Evolutionary conservation across 352 stramenopile species (phyloP).

Genomic region (Peronospora farinosa): DNA sequence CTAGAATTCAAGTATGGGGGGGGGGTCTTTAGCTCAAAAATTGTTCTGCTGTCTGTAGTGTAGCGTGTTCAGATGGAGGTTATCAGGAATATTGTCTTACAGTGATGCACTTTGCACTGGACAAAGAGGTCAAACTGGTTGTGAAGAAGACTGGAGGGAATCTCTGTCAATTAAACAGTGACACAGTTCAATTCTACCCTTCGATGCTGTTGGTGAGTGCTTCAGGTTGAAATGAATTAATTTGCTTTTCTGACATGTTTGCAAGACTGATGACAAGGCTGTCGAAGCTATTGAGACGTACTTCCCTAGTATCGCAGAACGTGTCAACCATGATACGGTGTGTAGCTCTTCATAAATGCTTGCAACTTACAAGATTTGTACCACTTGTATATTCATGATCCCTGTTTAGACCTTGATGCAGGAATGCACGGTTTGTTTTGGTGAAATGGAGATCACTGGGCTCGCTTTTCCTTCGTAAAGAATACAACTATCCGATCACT

Average conservation of each 20-base stretch:
- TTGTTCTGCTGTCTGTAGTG: slow-evolving; percentile 15
- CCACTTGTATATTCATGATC: neutral
- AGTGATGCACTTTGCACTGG: slow-evolving; percentile 45
- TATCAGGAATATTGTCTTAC: slow-evolving; percentile 61
- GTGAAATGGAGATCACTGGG: slow-evolving; percentile 33
- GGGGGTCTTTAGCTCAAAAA: neutral
- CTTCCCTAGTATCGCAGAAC: slow-evolving; percentile 55
- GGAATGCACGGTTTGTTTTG: slow-evolving; percentile 47
- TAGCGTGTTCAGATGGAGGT: slow-evolving; percentile 56
- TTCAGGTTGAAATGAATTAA: neutral
- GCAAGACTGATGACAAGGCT: slow-evolving; percentile 50
- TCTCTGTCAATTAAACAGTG: slow-evolving; percentile 44
- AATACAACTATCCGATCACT: neutral
- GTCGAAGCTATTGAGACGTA: slow-evolving; percentile 50
- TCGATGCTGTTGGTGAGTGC: slow-evolving; percentile 30
- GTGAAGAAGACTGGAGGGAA: slow-evolving; percentile 60
- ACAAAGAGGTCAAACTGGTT: slow-evolving; percentile 34
- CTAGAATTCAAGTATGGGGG: neutral
- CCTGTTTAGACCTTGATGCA: slow-evolving; percentile 23
- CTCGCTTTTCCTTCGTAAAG: slow-evolving; percentile 22
- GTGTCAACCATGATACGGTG: slow-evolving; percentile 36
- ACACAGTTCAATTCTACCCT: slow-evolving; percentile 38
- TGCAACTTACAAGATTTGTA: neutral
- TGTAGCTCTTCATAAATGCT: slow-evolving; percentile 1
- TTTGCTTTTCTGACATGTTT: slow-evolving; percentile 3